These are phyloP conservation scores for Neodidymelliopsis sp. DNA, from an alignment of 2,329 filamentous ascomycete genomes.

Conservation along the genomic window DNA sequence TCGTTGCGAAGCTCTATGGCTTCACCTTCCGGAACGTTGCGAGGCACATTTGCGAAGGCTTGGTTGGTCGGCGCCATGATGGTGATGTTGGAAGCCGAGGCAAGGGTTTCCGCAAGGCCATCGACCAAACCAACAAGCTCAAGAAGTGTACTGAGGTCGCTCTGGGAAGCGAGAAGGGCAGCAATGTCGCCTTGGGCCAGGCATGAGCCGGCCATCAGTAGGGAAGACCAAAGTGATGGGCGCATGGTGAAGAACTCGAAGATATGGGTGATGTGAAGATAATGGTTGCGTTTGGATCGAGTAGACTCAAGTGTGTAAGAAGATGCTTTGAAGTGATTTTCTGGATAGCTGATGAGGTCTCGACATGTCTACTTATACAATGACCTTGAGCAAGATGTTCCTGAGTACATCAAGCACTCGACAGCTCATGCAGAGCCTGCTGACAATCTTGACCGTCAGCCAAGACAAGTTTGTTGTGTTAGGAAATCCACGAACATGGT, in stretches of 20 bases:
- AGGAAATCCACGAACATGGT: conserved; percentile 4
- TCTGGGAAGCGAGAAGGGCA: conserved; percentile 40
- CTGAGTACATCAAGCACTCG: background rate
- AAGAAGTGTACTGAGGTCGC: conserved; percentile 42
- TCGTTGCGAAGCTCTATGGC: conserved; percentile 44
- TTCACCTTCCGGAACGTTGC: conserved; percentile 34
- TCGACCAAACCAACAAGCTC: conserved; percentile 50
- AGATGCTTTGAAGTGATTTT: conserved; percentile 5
- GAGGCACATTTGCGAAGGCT: conserved; percentile 49
- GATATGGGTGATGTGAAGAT: background rate
- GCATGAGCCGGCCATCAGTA: conserved; percentile 30
- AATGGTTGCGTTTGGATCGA: background rate
- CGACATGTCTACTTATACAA: conserved; percentile 20
- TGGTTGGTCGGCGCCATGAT: conserved; percentile 64
- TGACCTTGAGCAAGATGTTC: background rate
- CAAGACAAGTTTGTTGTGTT: conserved; percentile 10
- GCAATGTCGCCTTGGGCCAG: conserved; percentile 43
- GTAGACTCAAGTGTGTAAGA: background rate
- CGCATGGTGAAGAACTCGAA: conserved; percentile 26
- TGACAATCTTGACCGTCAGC: conserved; percentile 17
- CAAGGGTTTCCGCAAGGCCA: conserved; percentile 49
- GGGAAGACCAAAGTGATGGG: conserved; percentile 24
- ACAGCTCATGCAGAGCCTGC: background rate
- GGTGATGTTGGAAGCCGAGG: conserved; percentile 59
- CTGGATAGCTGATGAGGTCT: background rate